These are phyloP conservation scores for Vitis vinifera DNA, from an alignment of 164 flowering plant genomes.

Conservation along the genomic window DNA sequence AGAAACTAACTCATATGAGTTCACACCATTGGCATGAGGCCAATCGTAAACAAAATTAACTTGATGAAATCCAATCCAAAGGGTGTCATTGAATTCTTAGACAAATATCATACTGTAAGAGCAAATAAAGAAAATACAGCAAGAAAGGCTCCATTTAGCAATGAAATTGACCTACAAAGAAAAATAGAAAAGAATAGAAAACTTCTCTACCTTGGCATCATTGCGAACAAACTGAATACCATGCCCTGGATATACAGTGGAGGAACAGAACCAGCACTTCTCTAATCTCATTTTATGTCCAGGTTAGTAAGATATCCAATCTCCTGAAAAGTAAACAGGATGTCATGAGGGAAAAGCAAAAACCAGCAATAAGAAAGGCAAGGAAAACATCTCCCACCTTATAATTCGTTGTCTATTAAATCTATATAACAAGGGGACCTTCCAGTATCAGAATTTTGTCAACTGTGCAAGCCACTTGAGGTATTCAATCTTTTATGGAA, in stretches of 20 bases:
- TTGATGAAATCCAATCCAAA: background rate
- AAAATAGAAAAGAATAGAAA: background rate
- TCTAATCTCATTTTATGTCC: slow-evolving; percentile 15
- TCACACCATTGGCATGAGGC: background rate
- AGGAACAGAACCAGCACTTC: slow-evolving; percentile 27
- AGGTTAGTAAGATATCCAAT: background rate
- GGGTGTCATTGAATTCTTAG: background rate
- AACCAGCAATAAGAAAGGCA: no score
- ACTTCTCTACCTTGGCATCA: slow-evolving; percentile 18
- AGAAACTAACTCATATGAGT: background rate
- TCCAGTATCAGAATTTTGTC: no score
- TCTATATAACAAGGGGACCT: no score
- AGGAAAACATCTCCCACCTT: no score
- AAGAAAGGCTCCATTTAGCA: background rate
- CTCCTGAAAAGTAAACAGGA: background rate
- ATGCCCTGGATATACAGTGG: slow-evolving; percentile 19
- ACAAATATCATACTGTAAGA: no score
- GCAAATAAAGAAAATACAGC: no score
- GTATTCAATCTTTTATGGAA: no score
- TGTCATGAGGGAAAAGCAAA: background rate
- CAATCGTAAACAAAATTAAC: background rate
- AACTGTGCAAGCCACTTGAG: no score
- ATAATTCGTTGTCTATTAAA: no score
- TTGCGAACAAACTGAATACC: slow-evolving; percentile 23
- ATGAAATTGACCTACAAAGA: background rate